These are phyloP conservation scores for Pseudisothecium myosuroides DNA, from an alignment of 225 moss, liverwort and hornwort genomes.

Conservation along the genomic window DNA sequence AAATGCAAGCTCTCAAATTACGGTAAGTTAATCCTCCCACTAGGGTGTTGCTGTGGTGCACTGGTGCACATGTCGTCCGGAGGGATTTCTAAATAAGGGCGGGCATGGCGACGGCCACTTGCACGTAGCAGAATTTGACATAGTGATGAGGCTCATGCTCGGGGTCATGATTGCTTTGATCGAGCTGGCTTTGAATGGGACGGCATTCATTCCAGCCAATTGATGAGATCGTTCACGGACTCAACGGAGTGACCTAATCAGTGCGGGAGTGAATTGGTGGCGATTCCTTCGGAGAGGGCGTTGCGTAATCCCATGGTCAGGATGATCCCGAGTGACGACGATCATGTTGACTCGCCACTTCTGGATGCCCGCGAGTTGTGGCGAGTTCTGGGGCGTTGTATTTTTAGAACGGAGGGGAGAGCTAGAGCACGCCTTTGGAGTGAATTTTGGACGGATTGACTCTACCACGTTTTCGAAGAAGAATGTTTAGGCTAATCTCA, in stretches of 20 bases:
- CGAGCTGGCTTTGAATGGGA: background rate
- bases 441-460: background rate
- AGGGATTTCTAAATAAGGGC: background rate
- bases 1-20: background rate
- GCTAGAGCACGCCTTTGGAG: background rate
- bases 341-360: background rate
- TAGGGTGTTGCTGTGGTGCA: background rate
- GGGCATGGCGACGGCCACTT: background rate
- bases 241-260: background rate
- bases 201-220: too few relatives aligned
- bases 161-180: background rate
- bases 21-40: too few relatives aligned
- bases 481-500: background rate
- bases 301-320: background rate
- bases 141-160: background rate
- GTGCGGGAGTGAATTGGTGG: background rate
- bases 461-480: background rate
- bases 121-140: background rate
- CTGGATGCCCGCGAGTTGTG: background rate
- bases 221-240: background rate
- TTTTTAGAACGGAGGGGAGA: background rate
- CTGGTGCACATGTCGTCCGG: background rate
- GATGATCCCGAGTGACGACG: background rate
- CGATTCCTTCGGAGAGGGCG: background rate
- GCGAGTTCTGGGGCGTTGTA: background rate